Conservation (phyloP, 306 rosid genomes). For the Quercus bicolor region DNA sequence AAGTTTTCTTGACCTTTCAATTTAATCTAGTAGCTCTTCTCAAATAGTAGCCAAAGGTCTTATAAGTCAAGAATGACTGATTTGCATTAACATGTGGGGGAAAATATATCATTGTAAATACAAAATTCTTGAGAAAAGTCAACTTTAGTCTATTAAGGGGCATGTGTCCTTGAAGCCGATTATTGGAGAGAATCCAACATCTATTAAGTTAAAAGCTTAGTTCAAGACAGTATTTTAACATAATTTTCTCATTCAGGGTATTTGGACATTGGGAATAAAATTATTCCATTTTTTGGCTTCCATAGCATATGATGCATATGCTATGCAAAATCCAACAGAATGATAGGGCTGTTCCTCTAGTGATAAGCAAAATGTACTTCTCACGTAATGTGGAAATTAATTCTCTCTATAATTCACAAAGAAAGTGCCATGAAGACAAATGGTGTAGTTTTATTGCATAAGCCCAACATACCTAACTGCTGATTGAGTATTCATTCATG, state of each 20-base stretch:
- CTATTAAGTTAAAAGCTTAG: neutral
- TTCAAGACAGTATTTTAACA: neutral
- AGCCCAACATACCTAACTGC: neutral
- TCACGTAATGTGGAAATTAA: no score
- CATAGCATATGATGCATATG: neutral
- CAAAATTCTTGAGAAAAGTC: no score
- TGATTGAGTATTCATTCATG: slow-evolving; percentile 23
- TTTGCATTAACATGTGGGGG: no score
- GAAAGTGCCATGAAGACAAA: neutral
- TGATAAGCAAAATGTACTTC: no score
- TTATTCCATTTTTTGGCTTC: neutral
- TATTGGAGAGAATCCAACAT: neutral
- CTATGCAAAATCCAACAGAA: no score
- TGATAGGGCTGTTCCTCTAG: no score
- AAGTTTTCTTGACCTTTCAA: no score
- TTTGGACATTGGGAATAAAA: neutral
- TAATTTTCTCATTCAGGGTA: neutral
- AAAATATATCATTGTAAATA: no score
- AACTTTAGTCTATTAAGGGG: neutral
- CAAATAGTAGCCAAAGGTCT: no score
- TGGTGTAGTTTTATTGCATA: neutral
- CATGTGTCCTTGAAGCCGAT: neutral
- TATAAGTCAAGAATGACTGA: no score
- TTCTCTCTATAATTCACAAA: no score
- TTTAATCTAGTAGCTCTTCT: no score